Conservation (phyloP, 768 basidiomycete genomes). For the Ramaria rubella region DNA sequence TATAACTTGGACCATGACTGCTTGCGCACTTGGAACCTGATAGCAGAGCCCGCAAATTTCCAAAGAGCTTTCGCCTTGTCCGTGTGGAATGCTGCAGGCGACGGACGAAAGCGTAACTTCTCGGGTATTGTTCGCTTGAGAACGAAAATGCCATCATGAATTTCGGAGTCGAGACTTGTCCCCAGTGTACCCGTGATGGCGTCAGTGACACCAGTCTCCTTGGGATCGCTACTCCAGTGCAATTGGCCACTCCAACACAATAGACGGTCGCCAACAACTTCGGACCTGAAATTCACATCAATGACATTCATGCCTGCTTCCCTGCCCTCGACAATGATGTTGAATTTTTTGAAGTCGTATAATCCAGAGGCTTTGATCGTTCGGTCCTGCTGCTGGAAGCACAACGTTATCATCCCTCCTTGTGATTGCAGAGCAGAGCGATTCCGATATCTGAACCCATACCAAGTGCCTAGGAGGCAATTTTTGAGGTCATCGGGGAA, state of each 20-base stretch:
- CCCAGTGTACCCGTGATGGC: slow-evolving; percentile 21
- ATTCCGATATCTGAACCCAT: too few species aligned
- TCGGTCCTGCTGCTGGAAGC: too few species aligned
- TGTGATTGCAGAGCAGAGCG: too few species aligned
- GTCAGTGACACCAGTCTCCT: slow-evolving; percentile 15
- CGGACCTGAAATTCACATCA: too few species aligned
- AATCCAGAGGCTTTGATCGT: too few species aligned
- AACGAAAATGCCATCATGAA: slow-evolving; percentile 15
- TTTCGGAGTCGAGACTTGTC: not conserved
- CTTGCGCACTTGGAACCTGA: slow-evolving; percentile 18
- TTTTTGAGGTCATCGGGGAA: too few species aligned
- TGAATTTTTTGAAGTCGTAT: too few species aligned
- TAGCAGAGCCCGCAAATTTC: slow-evolving; percentile 27
- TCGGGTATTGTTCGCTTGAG: slow-evolving; percentile 24
- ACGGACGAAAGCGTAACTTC: slow-evolving; percentile 23
- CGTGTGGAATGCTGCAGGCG: slow-evolving; percentile 18
- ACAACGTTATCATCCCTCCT: too few species aligned
- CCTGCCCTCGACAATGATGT: too few species aligned
- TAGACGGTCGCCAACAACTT: not conserved
- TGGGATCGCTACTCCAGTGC: too few species aligned
- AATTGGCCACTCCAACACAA: not conserved
- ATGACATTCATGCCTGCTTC: too few species aligned
- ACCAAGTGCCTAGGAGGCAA: slow-evolving; percentile 19
- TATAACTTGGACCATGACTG: slow-evolving; percentile 25
- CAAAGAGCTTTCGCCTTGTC: slow-evolving; percentile 27